A percentile compares a stretch with the other conserved stretches of the same genome.
phyloP scores from a whole-genome alignment of 1,139 yeast genomes.

The Yamadazyma taylorii region DNA sequence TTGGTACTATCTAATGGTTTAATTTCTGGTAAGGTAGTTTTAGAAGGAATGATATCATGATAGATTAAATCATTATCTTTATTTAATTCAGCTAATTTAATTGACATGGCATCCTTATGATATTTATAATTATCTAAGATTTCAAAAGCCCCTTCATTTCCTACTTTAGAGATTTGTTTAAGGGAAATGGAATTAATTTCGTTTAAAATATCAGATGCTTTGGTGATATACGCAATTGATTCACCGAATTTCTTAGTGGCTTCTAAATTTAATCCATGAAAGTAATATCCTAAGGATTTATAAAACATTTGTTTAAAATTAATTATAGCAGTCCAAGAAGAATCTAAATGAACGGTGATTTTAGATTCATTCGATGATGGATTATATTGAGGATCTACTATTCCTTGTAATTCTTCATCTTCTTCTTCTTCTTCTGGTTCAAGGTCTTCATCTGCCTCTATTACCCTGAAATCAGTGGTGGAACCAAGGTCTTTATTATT shows the following conservation, averaged over 20 bases:
- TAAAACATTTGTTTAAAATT: conserved; percentile 52
- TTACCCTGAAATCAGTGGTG: conserved; percentile 20
- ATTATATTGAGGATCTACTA: conserved; percentile 14
- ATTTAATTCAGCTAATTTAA: conserved; percentile 49
- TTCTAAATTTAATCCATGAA: conserved; percentile 53
- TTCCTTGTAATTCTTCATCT: conserved; percentile 19
- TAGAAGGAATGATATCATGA: conserved; percentile 71
- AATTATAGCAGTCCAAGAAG: conserved; percentile 43
- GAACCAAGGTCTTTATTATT: conserved; percentile 12
- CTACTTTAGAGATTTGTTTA: conserved; percentile 28
- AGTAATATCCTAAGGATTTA: conserved; percentile 46
- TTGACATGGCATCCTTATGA: conserved; percentile 45
- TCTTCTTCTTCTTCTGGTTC: conserved; percentile 22
- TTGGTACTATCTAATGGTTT: conserved; percentile 79
- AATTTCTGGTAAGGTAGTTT: conserved; percentile 55
- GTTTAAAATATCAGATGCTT: conserved; percentile 44
- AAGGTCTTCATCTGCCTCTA: conserved; percentile 22
- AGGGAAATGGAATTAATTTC: conserved; percentile 27
- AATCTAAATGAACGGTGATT: conserved; percentile 45
- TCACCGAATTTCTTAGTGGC: conserved; percentile 63
- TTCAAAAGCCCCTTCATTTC: conserved; percentile 33
- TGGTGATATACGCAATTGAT: conserved; percentile 66
- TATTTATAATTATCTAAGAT: conserved; percentile 44
- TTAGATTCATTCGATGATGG: conserved; percentile 27
- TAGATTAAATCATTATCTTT: conserved; percentile 91